phyloP scores from a whole-genome alignment of 2,329 filamentous ascomycete genomes.

The Metarhizium rileyi region DNA sequence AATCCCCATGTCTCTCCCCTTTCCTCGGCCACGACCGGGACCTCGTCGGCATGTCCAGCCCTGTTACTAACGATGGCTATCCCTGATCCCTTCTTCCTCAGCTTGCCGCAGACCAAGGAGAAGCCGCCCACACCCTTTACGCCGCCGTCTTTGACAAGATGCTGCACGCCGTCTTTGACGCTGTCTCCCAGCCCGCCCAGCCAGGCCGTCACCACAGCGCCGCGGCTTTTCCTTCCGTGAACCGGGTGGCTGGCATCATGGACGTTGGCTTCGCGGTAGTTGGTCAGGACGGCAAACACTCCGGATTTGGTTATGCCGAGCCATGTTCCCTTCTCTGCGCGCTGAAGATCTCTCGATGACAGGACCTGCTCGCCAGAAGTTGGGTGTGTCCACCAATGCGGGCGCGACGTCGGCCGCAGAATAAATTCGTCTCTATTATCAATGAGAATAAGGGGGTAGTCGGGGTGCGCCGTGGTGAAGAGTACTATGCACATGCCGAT shows the following conservation, averaged over 20 bases:
- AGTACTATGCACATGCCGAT: constrained; percentile 64
- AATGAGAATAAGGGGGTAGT: constrained; percentile 64
- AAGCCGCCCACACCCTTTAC: constrained; percentile 57
- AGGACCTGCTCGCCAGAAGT: constrained; percentile 37
- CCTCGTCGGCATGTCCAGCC: constrained; percentile 39
- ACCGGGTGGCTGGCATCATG: constrained; percentile 42
- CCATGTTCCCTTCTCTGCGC: constrained; percentile 56
- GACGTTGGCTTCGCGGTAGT: constrained; percentile 49
- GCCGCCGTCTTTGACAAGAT: constrained; percentile 40
- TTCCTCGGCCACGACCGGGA: constrained; percentile 47
- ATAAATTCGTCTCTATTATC: constrained; percentile 73
- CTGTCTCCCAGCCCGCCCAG: constrained; percentile 37
- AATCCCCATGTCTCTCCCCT: constrained; percentile 46
- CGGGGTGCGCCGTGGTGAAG: constrained; percentile 64
- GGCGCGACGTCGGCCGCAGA: constrained; percentile 51
- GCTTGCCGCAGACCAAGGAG: constrained; percentile 54
- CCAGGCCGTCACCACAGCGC: constrained; percentile 56
- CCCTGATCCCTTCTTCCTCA: constrained; percentile 38
- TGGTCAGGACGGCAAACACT: constrained; percentile 54
- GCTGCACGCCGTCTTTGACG: constrained; percentile 39
- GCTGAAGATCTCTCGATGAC: constrained; percentile 52
- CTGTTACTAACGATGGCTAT: constrained; percentile 56
- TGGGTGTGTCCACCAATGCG: constrained; percentile 51
- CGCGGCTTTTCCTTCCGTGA: constrained; percentile 46
- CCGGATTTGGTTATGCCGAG: constrained; percentile 51